Base-by-base conservation (phyloP, 768 basidiomycete species). In the Boletus barrowsii region DNA sequence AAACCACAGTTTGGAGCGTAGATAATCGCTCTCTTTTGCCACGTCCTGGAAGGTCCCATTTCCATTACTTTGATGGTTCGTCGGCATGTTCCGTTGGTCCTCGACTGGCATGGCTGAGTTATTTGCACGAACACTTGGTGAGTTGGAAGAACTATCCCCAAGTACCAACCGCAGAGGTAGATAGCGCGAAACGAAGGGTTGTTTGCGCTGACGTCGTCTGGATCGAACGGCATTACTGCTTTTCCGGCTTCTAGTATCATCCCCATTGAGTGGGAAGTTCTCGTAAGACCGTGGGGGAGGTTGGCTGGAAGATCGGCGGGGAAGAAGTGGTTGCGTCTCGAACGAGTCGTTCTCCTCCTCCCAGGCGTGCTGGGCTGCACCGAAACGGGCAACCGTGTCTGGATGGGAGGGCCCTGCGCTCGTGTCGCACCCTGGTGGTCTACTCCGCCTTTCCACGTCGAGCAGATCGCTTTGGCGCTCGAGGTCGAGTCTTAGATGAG, bases 1-100 rank as follows among this genome's bases (percentile, higher is more conserved):
- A 20, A 61, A 88, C 91, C 94, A 95, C 58, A 94, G 63, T 67
- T 87, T 93, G 6, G 91, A 92, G 62, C 81, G 86, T 37, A 96
- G 76, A 70, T 95, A 96, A 56, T 83, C 82, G 26, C 81, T 79
- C 71, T 92, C 92, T 46, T 77, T 79, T 35, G 72, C 58, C 45
- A 49, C 40, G n/a, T 66, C 53, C 29, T 62, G 58, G 64, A 64
- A 42, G 36, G 53, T 29, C 24, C 51, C 42, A n/a, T 59, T 54
- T 22, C 54, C 44, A 5, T 41, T 57, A 20, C 42, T 40, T 39
- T 20, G 53, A 40, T 42, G 49, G 62, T 35, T 45, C 36, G 36
- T 41, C n/a, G 46, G 55, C 3, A 41, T 30, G 20, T 48, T 47
- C 40, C 26, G 52, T 39, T 29, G 75, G 11, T 77, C 72, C 49